Evolutionary conservation across 768 basidiomycete genomes (phyloP), one percentile per base, ranked within the genome.

Genomic region (Mycena vulgaris): DNA sequence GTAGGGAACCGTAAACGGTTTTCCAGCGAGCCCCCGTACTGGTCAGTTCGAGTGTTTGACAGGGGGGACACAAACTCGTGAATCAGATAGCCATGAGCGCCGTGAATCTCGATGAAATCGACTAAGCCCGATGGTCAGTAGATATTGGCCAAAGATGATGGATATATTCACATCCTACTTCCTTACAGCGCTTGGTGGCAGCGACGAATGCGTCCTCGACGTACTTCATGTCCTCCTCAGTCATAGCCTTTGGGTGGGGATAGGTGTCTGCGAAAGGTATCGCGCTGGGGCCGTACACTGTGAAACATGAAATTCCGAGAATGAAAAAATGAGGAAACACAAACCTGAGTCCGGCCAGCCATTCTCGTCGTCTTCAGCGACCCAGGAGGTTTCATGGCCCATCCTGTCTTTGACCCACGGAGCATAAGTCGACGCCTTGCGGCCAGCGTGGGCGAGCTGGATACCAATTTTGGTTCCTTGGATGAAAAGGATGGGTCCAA

Each of bases 361-460:
- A 27, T 84, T 82, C 42, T 89, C 89, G n/a, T 89, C 84, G 68
- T 84, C 78, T 10, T 74, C 62, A 5, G 88, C 87, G 17, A 85
- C 82, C 65, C 81, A 75, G 1, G 77, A 77, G 57, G 61, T 61
- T 57, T 70, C 82, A 63, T 37, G 82, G 77, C 74, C 82, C 14
- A 78, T 80, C 49, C 80, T 82, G 10, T 76, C 63, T 64, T 79
- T 84, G 30, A 92, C 85, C 92, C 92, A 95, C 2, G 93, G 92
- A 1, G 93, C 86, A 59, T 87, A 83, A 0, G 89, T 92, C 11
- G 89, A 90, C 0, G 92, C 90, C 77, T 97, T 96, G 37, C 87
- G 81, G 14, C 88, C 87, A 5, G 91, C 93, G 77, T 96, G 94
- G 0, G 89, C 88, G 23, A 96, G 88, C 77, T 96, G 95, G 35